Base-by-base conservation (phyloP, 139 green algal genomes). In the Coelastrella sp. region DNA sequence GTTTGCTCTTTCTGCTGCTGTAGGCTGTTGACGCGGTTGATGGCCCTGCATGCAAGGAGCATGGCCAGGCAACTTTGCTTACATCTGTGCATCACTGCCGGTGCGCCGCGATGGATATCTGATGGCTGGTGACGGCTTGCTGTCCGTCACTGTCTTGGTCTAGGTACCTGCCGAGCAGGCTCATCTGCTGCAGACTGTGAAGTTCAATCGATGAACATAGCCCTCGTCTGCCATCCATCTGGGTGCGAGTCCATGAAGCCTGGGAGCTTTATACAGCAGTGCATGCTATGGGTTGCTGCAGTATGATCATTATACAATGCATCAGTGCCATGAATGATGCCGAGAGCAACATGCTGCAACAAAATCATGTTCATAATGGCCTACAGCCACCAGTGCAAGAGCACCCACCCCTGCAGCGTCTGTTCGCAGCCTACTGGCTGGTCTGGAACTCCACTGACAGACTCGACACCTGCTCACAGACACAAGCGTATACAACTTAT, bases 391-490 rank as follows among this genome's bases (percentile, higher is more conserved):
- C 35, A 49, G 35, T 24, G 25, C 0, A 85, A 65, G 22, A 59
- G 66, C 17, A 80, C 89, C 17, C 76, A 92, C 89, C 92, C 92
- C 63, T 20, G 12, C 17, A 94, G 88, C 7, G 92, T 94, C 72
- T 94, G 84, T 7, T 90, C 88, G 57, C 93, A 91, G 6, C 92
- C 91, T 15, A 88, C 87, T 6, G 92, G 92, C 72, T 94, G 92
- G n/a, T 91, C 90, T 8, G 84, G 63, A 59, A 94, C 92, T 0
- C 84, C 85, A 1, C 90, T 91, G 1, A 22, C 8, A 1, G 73
- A 75, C 4, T 70, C 25, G 1, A 87, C 20, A 25, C 87, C 92
- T 92, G 84, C 60, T 70, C 12, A 68, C 25, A 14, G 58, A 24
- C 7, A 3, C 35, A 49, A 49, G 35, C 35, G 35, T 49, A 49